These are phyloP conservation scores for Candida caryicola DNA, from an alignment of 805 yeast genomes.

Conservation along the genomic window DNA sequence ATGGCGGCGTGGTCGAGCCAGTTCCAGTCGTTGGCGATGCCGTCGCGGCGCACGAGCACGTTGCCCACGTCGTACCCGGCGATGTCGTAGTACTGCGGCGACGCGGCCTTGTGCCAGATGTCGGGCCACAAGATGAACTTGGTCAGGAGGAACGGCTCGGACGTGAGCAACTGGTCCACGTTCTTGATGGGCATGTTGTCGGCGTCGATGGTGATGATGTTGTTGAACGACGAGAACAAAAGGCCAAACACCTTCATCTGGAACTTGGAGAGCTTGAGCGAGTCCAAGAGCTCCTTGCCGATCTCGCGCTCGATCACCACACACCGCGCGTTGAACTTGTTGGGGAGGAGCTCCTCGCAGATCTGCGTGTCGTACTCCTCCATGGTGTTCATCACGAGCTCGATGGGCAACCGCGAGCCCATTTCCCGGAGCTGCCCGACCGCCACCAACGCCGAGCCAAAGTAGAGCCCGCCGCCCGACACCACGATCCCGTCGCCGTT, in stretches of 20 bases:
- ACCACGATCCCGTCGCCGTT: constrained; percentile 36
- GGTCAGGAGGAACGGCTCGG: constrained; percentile 23
- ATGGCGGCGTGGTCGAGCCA: constrained; percentile 18
- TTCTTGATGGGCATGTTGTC: constrained; percentile 33
- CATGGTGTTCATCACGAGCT: constrained; percentile 26
- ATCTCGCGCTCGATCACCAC: constrained; percentile 25
- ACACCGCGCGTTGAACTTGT: constrained; percentile 24
- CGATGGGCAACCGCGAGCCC: constrained; percentile 35
- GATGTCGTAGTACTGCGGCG: constrained; percentile 32
- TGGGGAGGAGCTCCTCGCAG: constrained; percentile 25
- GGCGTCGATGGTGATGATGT: constrained; percentile 31
- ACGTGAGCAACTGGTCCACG: constrained; percentile 24
- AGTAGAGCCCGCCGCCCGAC: constrained; percentile 25
- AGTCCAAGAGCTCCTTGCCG: constrained; percentile 18
- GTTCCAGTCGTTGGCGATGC: constrained; percentile 24
- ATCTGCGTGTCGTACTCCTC: constrained; percentile 23
- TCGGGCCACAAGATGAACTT: constrained; percentile 38
- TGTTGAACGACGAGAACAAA: constrained; percentile 32
- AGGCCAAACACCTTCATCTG: constrained; percentile 32
- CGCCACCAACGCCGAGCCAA: constrained; percentile 29
- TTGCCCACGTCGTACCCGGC: constrained; percentile 31
- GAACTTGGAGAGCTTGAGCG: constrained; percentile 20
- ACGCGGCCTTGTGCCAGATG: constrained; percentile 31
- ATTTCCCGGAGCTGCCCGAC: constrained; percentile 29
- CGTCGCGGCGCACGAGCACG: constrained; percentile 23